phyloP scores from a whole-genome alignment of 2,329 filamentous ascomycete genomes.

The Colletotrichum orbiculare region DNA sequence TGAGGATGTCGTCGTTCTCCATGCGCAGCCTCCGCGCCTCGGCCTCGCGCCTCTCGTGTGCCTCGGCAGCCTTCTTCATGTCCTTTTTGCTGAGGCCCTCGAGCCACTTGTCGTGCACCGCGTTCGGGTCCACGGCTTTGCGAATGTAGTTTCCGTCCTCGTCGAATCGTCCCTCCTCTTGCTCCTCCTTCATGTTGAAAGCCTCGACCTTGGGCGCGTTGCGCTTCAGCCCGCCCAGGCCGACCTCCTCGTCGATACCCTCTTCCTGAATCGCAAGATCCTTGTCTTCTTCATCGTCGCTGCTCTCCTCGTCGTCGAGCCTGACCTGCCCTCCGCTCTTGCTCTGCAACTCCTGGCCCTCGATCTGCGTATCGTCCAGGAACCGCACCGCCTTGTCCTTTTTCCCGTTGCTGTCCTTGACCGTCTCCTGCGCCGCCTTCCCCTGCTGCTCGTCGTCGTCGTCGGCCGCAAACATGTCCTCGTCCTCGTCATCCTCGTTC shows the following conservation, averaged over 20 bases:
- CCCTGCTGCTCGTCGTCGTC: constrained; percentile 58
- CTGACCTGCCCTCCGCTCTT: constrained; percentile 79
- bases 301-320: constrained; percentile 65
- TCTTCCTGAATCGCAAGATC: constrained; percentile 81
- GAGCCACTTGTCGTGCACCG: constrained; percentile 91
- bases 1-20: constrained; percentile 79
- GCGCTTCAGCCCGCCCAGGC: constrained; percentile 88
- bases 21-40: constrained; percentile 78
- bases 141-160: constrained; percentile 91
- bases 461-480: constrained; percentile 83
- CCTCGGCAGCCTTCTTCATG: constrained; percentile 87
- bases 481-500: constrained; percentile 57
- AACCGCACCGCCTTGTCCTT: constrained; percentile 73
- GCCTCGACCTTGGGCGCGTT: constrained; percentile 95
- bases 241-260: constrained; percentile 87
- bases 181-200: constrained; percentile 91
- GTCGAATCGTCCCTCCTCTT: constrained; percentile 94
- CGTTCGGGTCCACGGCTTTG: constrained; percentile 88
- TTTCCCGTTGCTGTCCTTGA: constrained; percentile 49
- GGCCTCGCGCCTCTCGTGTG: constrained; percentile 85
- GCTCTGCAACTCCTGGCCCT: constrained; percentile 81
- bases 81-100: constrained; percentile 94
- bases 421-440: constrained; percentile 38
- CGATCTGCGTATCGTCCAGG: constrained; percentile 71
- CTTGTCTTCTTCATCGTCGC: constrained; percentile 75